Percentiles rank a stretch among this genome's conserved stretches.
These are phyloP conservation scores for Lecanicillium sp. DNA, from an alignment of 2,329 filamentous ascomycete genomes.

Conservation along the genomic window DNA sequence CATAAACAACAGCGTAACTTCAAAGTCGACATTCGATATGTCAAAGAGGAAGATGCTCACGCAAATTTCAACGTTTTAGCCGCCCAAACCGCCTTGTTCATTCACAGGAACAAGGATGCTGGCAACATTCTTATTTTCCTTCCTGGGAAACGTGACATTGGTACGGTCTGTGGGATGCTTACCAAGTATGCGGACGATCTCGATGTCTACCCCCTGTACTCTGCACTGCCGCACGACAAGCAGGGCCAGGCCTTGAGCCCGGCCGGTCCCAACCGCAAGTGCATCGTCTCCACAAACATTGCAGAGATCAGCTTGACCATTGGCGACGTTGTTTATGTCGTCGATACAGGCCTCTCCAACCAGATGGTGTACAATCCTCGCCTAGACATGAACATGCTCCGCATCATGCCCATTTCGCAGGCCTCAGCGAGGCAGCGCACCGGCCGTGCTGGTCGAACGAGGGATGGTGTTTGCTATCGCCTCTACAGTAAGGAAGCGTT, in stretches of 20 bases:
- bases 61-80: neutral
- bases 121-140: conserved; percentile 11
- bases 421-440: conserved; percentile 91
- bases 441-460: conserved; percentile 87
- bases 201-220: conserved; percentile 8
- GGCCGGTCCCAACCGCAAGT: conserved; percentile 83
- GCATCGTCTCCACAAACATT: conserved; percentile 97
- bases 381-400: conserved; percentile 98
- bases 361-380: conserved; percentile 97
- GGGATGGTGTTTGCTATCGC: conserved; percentile 89
- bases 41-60: neutral
- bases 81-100: neutral
- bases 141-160: conserved; percentile 8
- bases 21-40: neutral
- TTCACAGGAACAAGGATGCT: conserved; percentile 6
- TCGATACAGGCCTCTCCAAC: conserved; percentile 92
- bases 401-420: conserved; percentile 95
- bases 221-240: conserved; percentile 60
- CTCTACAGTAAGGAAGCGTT: conserved; percentile 92
- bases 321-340: conserved; percentile 98
- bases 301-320: conserved; percentile 96
- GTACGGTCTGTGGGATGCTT: conserved; percentile 3
- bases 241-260: conserved; percentile 97
- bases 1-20: conserved; percentile 12
- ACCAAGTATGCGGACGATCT: neutral